phyloP scores from a whole-genome alignment of 768 basidiomycete genomes.

The Gelatoporia subvermispora region DNA sequence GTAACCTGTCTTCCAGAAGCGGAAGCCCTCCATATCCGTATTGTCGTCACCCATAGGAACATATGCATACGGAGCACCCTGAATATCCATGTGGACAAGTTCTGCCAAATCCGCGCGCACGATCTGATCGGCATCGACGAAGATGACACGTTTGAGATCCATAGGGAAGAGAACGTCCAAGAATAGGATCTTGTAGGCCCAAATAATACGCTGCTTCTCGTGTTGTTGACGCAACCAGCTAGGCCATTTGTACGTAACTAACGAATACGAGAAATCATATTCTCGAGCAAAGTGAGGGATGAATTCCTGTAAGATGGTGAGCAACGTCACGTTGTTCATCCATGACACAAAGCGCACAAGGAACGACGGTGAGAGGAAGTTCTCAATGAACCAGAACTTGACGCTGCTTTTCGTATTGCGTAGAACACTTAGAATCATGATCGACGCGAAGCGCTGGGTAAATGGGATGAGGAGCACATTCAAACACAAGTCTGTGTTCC shows the following conservation, averaged over 20 bases:
- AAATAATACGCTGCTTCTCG: constrained; percentile 97
- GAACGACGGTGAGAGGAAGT: constrained; percentile 97
- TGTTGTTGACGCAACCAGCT: constrained; percentile 95
- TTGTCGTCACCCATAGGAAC: constrained; percentile 98
- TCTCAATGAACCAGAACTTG: constrained; percentile 99
- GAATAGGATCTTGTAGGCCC: constrained; percentile 99
- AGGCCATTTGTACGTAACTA: constrained; percentile 99
- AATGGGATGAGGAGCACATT: no score
- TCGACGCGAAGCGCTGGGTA: constrained; percentile 85
- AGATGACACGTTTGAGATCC: constrained; percentile 98
- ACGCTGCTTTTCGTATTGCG: constrained; percentile 91
- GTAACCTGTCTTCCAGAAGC: constrained; percentile 98
- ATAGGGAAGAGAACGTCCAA: constrained; percentile 98
- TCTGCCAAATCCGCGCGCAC: constrained; percentile 95
- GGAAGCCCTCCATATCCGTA: constrained; percentile 92
- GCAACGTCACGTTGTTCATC: constrained; percentile 2
- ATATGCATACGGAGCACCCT: constrained; percentile 92
- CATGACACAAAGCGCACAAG: constrained; percentile 42
- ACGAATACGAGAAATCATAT: constrained; percentile 93
- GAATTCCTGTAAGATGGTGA: constrained; percentile 60
- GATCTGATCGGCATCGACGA: constrained; percentile 97
- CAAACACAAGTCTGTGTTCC: background rate
- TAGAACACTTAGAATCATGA: constrained; percentile 96
- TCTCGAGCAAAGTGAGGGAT: constrained; percentile 88
- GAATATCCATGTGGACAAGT: constrained; percentile 86